These are phyloP conservation scores for Diplodia intermedia DNA, from an alignment of 2,329 filamentous ascomycete genomes.

Conservation along the genomic window DNA sequence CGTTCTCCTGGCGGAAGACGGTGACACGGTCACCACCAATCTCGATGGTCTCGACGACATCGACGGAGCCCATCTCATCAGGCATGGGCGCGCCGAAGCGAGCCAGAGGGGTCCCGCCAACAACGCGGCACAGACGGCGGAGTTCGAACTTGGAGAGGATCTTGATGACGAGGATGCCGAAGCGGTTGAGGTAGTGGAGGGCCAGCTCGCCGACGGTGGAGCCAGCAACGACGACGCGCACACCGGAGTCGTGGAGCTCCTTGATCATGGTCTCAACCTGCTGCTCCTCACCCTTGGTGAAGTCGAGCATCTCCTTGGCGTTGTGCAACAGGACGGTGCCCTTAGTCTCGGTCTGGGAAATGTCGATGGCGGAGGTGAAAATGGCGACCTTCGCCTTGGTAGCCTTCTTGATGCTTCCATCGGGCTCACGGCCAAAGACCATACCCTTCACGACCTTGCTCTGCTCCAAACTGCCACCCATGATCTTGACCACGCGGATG, in stretches of 20 bases:
- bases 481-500: constrained; percentile 98
- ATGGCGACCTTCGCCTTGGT: constrained; percentile 94
- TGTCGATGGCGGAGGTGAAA: constrained; percentile 91
- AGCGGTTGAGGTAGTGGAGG: constrained; percentile 97
- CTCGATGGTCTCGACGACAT: constrained; percentile 95
- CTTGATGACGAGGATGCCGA: constrained; percentile 94
- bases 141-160: constrained; percentile 98
- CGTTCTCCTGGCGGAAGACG: constrained; percentile 95
- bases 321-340: constrained; percentile 96
- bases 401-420: constrained; percentile 87
- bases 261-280: constrained; percentile 93
- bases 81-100: constrained; percentile 97
- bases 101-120: constrained; percentile 94
- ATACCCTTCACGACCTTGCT: constrained; percentile 95
- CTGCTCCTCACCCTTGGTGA: constrained; percentile 93
- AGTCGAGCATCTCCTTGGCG: constrained; percentile 98
- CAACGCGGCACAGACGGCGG: constrained; percentile 90
- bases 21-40: constrained; percentile 98
- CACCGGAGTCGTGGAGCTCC: constrained; percentile 90
- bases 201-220: constrained; percentile 95
- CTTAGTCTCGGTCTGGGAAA: constrained; percentile 97
- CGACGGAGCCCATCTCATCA: constrained; percentile 97
- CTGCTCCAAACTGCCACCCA: constrained; percentile 95
- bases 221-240: constrained; percentile 90
- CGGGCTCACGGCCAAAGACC: constrained; percentile 97